Conservation (phyloP, 371 early-diverging fungal genomes). For the Gilbertella persicaria region DNA sequence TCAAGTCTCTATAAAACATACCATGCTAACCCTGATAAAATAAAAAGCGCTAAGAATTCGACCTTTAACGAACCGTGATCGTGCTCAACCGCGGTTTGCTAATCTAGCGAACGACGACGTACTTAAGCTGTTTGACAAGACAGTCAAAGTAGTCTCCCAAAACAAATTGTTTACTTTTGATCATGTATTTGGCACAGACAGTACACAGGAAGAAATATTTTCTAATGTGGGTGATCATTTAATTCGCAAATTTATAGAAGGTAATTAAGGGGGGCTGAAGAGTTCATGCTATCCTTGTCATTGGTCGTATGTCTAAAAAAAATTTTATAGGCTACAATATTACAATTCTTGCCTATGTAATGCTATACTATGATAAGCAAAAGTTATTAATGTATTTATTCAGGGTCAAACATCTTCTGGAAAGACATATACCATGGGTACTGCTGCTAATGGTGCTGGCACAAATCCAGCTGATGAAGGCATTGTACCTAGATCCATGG, state of each 20-base stretch:
- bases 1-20: not conserved
- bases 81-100: slow-evolving; percentile 36
- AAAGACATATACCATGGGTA: slow-evolving; percentile 98
- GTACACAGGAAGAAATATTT: slow-evolving; percentile 31
- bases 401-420: slow-evolving; percentile 87
- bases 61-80: slow-evolving; percentile 32
- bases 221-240: slow-evolving; percentile 23
- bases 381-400: not conserved
- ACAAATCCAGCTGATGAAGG: slow-evolving; percentile 61
- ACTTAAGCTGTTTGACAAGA: slow-evolving; percentile 24
- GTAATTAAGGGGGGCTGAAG: not conserved
- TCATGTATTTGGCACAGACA: slow-evolving; percentile 37
- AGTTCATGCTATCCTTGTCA: not conserved
- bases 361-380: not conserved
- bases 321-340: slow-evolving; percentile 75
- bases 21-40: not conserved
- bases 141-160: slow-evolving; percentile 34
- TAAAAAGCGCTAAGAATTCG: slow-evolving; percentile 30
- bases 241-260: slow-evolving; percentile 32
- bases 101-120: slow-evolving; percentile 35
- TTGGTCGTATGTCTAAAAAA: not conserved
- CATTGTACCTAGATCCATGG: slow-evolving; percentile 86
- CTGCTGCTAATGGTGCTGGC: slow-evolving; percentile 66
- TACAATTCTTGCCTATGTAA: slow-evolving; percentile 93
- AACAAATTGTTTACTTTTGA: slow-evolving; percentile 36